Base-by-base conservation (phyloP, 2,329 filamentous ascomycete species). In the Xylariaceae sp. region DNA sequence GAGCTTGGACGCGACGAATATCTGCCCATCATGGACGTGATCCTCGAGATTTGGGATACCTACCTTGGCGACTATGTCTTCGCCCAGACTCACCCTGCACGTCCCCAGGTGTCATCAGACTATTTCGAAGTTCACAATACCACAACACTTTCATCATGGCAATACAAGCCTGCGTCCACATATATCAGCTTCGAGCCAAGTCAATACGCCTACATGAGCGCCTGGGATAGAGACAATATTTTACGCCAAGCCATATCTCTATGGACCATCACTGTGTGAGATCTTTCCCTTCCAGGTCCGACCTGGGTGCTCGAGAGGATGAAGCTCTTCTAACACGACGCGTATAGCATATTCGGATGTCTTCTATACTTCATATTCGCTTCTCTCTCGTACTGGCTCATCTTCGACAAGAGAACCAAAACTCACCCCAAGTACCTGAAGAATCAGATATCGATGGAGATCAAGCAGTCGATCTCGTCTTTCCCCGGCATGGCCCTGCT, bases 381-480 rank as follows among this genome's bases (percentile, higher is more conserved):
- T 3, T 74, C 81, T 5, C 71, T 94, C 13, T 95, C 88, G 12
- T 97, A 94, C 66, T 55, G 83, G 56, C 83, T 95, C 67, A 73
- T 96, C 59, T 96, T 95, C 68, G 89, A 96, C 66, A 92, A 96
- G 65, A 76, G 79, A 29, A 92, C 86, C 31, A 80, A 90, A 65
- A 71, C 87, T 36, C 90, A 97, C 62, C 90, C 90, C 33, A 92
- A 92, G 59, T 97, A 90, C 64, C 82, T 96, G 58, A 94, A 92
- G 68, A 90, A 95, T 66, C 90, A 96, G 64, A 83, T 96, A 48
- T 70, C 73, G 43, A 76, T 88, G 54, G 90, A 97, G 63, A 95
- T 97, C 56, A 70, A 71, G 48, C 88, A 94, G 66, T 81, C 89
- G 47, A 78, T 82, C 65, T 63, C 65, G 32, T 73, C 88, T 26